Percentiles rank a stretch among this genome's conserved stretches.
Conservation (phyloP, 768 basidiomycete genomes). For the Candolleomyces efflorescens region DNA sequence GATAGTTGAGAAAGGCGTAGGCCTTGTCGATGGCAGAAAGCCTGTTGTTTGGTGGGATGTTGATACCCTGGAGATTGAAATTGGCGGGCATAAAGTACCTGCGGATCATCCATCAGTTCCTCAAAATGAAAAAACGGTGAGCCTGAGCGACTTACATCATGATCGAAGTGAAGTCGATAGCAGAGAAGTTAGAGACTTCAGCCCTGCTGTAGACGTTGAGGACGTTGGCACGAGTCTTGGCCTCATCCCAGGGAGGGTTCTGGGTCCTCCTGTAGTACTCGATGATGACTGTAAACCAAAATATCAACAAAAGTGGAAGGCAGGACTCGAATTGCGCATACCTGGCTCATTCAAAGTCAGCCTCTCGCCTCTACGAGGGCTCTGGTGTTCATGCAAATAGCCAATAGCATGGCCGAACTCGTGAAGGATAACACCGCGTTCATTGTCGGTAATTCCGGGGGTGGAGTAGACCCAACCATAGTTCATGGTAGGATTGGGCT, state of each 20-base stretch:
- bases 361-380: constrained; percentile 11
- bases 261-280: constrained; percentile 10
- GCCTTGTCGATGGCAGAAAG: constrained; percentile 16
- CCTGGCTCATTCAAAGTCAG: constrained; percentile 10
- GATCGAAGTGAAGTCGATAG: constrained; percentile 14
- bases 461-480: constrained; percentile 10
- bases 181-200: constrained; percentile 14
- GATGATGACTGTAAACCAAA: constrained; percentile 4
- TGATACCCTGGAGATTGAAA: constrained; percentile 10
- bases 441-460: neutral
- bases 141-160: constrained; percentile 14
- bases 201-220: constrained; percentile 10
- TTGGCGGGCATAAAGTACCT: constrained; percentile 19
- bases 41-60: constrained; percentile 10
- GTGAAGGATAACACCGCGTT: constrained; percentile 15
- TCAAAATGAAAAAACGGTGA: too few relatives aligned
- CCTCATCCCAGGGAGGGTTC: constrained; percentile 7
- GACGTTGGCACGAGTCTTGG: constrained; percentile 9
- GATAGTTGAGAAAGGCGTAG: constrained; percentile 16
- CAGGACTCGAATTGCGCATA: neutral
- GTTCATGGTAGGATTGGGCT: constrained; percentile 11
- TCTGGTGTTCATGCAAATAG: constrained; percentile 16
- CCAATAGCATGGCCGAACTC: constrained; percentile 18
- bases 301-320: neutral
- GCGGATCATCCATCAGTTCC: neutral